Percentiles rank a stretch among this genome's conserved stretches.
phyloP scores from a whole-genome alignment of 83 land plant genomes.

The Larix sibirica region DNA sequence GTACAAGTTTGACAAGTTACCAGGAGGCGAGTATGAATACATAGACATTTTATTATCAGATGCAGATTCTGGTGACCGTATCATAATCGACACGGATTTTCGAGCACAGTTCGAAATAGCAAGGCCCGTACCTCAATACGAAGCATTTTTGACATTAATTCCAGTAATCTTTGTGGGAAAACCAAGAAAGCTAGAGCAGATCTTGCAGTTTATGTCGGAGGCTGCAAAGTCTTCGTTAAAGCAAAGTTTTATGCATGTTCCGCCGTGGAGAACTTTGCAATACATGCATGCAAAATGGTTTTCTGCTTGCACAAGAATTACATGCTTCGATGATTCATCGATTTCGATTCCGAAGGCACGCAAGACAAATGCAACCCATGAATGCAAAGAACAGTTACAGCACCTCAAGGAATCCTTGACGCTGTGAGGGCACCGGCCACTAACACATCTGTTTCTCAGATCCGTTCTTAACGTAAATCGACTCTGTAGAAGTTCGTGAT shows the following conservation, averaged over 20 bases:
- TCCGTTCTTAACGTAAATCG: no score
- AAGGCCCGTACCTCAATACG: constrained; percentile 77
- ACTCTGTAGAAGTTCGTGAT: no score
- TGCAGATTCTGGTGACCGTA: constrained; percentile 25
- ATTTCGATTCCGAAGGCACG: no score
- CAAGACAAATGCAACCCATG: no score
- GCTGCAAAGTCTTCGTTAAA: constrained; percentile 78
- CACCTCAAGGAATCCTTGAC: no score
- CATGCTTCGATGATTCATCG: background rate
- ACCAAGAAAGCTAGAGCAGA: constrained; percentile 46
- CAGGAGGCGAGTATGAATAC: constrained; percentile 93
- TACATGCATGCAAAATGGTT: constrained; percentile 90
- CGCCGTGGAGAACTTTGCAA: constrained; percentile 93
- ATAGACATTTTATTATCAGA: constrained; percentile 60
- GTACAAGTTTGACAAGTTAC: constrained; percentile 70
- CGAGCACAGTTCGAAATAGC: constrained; percentile 90
- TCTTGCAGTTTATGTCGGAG: constrained; percentile 80
- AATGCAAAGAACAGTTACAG: no score
- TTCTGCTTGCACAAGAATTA: constrained; percentile 56
- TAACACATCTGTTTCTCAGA: no score
- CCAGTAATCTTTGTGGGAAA: constrained; percentile 82
- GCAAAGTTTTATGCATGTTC: constrained; percentile 88
- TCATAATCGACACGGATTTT: constrained; percentile 84
- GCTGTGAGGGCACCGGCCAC: no score
- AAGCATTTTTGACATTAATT: constrained; percentile 58